A percentile compares a stretch with the other conserved stretches of the same genome.
phyloP scores from a whole-genome alignment of 2,329 filamentous ascomycete species.

The Colletotrichum kahawae region DNA sequence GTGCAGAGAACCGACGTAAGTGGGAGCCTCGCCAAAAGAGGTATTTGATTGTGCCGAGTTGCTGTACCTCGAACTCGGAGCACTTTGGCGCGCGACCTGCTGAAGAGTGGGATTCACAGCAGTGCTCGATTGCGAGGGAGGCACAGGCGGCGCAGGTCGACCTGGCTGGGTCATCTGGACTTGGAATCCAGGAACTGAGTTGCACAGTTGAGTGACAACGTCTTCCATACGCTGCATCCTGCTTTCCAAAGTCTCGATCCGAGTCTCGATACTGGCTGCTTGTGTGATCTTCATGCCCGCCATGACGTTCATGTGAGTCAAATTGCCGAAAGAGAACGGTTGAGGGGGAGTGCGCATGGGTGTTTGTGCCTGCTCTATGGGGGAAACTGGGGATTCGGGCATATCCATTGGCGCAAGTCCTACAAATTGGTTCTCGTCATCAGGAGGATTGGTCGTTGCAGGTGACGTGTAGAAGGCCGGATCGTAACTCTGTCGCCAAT shows the following conservation, averaged over 20 bases:
- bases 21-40: conserved; percentile 52
- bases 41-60: conserved; percentile 45
- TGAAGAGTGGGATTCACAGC: conserved; percentile 35
- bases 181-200: conserved; percentile 46
- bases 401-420: conserved; percentile 33
- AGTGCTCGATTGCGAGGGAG: conserved; percentile 27
- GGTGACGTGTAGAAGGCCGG: conserved; percentile 51
- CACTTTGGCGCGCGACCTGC: conserved; percentile 28
- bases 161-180: conserved; percentile 32
- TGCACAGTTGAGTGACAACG: conserved; percentile 55
- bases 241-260: conserved; percentile 56
- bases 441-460: conserved; percentile 51
- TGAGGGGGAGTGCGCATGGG: conserved; percentile 45
- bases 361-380: conserved; percentile 31
- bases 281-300: conserved; percentile 64
- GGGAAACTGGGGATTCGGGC: conserved; percentile 31
- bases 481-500: conserved; percentile 67
- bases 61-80: conserved; percentile 33
- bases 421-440: conserved; percentile 37
- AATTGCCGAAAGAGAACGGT: conserved; percentile 60
- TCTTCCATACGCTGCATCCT: conserved; percentile 59
- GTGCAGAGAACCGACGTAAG: conserved; percentile 48
- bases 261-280: conserved; percentile 57
- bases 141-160: conserved; percentile 28
- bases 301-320: conserved; percentile 50